Percentiles rank a stretch among this genome's conserved stretches.
Conservation (phyloP, 2,329 filamentous ascomycete species). For the Pseudogymnoascus sp. region DNA sequence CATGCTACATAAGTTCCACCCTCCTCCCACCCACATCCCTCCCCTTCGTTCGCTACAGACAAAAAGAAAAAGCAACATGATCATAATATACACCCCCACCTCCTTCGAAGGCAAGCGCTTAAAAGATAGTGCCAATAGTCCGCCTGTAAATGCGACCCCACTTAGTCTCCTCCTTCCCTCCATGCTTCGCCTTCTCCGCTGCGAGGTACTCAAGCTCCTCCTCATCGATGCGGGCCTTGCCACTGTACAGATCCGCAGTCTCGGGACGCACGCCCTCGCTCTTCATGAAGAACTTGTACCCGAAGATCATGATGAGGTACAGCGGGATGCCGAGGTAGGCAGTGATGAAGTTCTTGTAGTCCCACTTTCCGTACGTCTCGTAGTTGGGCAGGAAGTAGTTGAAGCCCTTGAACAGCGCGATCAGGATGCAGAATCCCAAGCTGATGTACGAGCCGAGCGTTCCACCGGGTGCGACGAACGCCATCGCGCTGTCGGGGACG, state of each 20-base stretch:
- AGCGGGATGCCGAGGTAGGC: slow-evolving; percentile 56
- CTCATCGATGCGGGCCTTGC: slow-evolving; percentile 50
- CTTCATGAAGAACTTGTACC: slow-evolving; percentile 41
- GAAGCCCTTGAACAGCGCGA: slow-evolving; percentile 78
- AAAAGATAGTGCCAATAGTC: slow-evolving; percentile 24
- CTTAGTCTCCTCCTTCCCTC: slow-evolving; percentile 19
- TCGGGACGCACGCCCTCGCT: slow-evolving; percentile 38
- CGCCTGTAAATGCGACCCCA: slow-evolving; percentile 19
- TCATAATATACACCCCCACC: neutral
- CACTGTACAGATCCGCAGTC: slow-evolving; percentile 47
- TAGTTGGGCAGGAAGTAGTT: slow-evolving; percentile 53
- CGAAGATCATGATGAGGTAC: slow-evolving; percentile 50
- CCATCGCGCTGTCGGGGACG: slow-evolving; percentile 45
- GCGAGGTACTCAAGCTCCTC: slow-evolving; percentile 41
- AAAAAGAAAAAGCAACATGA: neutral
- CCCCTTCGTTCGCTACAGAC: neutral
- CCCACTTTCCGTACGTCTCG: slow-evolving; percentile 36
- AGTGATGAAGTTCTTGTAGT: slow-evolving; percentile 57
- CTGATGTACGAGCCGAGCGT: slow-evolving; percentile 59
- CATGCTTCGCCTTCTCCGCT: slow-evolving; percentile 16
- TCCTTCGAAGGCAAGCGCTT: neutral
- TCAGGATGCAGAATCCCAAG: slow-evolving; percentile 61
- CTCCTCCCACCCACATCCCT: too few relatives aligned
- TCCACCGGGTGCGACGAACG: slow-evolving; percentile 66
- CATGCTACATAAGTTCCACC: neutral